phyloP scores from a whole-genome alignment of 768 basidiomycete species.

The Boletus bicolor region DNA sequence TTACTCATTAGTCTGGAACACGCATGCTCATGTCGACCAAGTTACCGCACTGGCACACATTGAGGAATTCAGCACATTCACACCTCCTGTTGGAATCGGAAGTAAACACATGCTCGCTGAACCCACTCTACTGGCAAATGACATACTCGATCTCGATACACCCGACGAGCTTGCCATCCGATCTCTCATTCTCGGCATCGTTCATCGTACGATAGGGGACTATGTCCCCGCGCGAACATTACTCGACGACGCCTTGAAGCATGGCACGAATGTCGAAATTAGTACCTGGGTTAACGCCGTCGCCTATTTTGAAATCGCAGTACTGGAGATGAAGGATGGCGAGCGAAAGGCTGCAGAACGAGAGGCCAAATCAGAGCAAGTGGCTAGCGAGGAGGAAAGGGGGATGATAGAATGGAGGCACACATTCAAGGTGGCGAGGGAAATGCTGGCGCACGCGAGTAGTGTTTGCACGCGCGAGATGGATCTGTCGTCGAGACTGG shows the following conservation, averaged over 20 bases:
- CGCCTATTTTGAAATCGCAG: slow-evolving; percentile 66
- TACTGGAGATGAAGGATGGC: slow-evolving; percentile 63
- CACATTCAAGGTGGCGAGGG: slow-evolving; percentile 46
- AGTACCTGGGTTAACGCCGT: slow-evolving; percentile 70
- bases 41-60: slow-evolving; percentile 59
- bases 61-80: slow-evolving; percentile 45
- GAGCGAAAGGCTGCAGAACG: slow-evolving; percentile 36
- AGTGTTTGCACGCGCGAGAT: slow-evolving; percentile 45
- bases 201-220: slow-evolving; percentile 54
- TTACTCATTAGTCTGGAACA: slow-evolving; percentile 66
- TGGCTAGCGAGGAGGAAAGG: slow-evolving; percentile 7
- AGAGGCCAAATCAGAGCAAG: slow-evolving; percentile 24
- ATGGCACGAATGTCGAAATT: slow-evolving; percentile 40
- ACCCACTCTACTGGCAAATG: background rate
- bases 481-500: slow-evolving; percentile 66
- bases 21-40: slow-evolving; percentile 56
- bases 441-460: slow-evolving; percentile 52
- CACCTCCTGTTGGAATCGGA: slow-evolving; percentile 41
- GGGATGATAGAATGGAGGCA: slow-evolving; percentile 40
- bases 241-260: slow-evolving; percentile 48
- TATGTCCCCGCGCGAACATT: slow-evolving; percentile 45
- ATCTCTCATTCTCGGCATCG: slow-evolving; percentile 63
- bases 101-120: slow-evolving; percentile 24
- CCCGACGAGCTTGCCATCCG: slow-evolving; percentile 70
- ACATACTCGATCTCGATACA: slow-evolving; percentile 51